Base-by-base conservation (phyloP, 2,329 filamentous ascomycete genomes). In the Colletotrichum australisinense region DNA sequence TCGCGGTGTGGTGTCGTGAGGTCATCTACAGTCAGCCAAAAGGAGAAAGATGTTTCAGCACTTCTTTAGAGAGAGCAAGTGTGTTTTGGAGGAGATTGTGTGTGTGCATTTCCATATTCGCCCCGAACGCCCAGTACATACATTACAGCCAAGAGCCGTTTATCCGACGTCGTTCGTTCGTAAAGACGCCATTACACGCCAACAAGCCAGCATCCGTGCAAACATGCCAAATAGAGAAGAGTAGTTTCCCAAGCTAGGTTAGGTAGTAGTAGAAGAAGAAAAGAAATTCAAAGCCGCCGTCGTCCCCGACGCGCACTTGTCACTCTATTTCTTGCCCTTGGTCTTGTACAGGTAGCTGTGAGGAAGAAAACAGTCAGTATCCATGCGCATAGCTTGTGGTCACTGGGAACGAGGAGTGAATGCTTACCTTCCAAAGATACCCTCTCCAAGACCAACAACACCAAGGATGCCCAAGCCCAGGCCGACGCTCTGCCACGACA, bases 381-480 rank as follows among this genome's bases (percentile, higher is more conserved):
- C 8, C 7, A n/a, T n/a, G 11, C 16, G 14, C 3, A 32, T 19
- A 9, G 35, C 12, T 38, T 16, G 35, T 14, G 7, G 19, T 8
- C 30, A 5, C 6, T 19, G 4, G 26, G n/a, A 14, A 32, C 5
- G 16, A 30, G 1, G 5, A 14, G 14, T 7, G 78, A 81, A 81
- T 59, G 85, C 82, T 74, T 82, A 90, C 81, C 83, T 80, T 65
- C 86, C 86, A 58, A 91, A 76, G 30, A 88, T 79, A 19, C 85
- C 83, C 82, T 91, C 87, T 1, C 85, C 83, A 16, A 84, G 82
- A 26, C 87, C 87, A 2, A 90, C 86, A 6, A 83, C 81, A 4
- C 86, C 84, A 3, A 89, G 65, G 52, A 90, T 83, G 55, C 88
- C 88, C 12, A 87, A 80, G 5, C 89, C 89, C 0, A 89, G 69